Base-by-base conservation (phyloP, 2,329 filamentous ascomycete genomes). In the Sporothrix brunneoviolacea region DNA sequence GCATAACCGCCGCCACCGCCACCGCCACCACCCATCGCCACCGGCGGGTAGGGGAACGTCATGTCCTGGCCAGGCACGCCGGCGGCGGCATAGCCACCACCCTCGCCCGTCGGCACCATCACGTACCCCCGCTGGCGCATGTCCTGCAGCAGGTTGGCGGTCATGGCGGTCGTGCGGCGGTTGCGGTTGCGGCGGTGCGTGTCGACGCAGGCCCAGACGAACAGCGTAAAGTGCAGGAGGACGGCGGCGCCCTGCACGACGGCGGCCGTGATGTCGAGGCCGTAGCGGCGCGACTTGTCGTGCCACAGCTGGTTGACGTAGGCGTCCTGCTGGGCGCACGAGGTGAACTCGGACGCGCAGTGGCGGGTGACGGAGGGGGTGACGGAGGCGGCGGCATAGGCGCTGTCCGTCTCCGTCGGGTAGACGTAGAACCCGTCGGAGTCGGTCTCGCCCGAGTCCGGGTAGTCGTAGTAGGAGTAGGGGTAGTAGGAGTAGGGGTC, bases 181-280 rank as follows among this genome's bases (percentile, higher is more conserved):
- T 4, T 5, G 24, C 24, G 19, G 45, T 51, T 51, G 44, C 21
- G 36, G 32, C 47, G 47, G 44, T 54, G 36, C 16, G 52, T 55
- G 57, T 58, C 55, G 38, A 54, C 51, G 46, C 57, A 57, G 33
- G 54, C 55, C 54, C 50, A 55, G 16, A 56, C 53, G 24, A 58
- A 57, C 12, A 58, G 49, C 28, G 33, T 21, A 49, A 57, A 54
- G 49, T 76, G 71, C 9, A 71, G 70, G 2, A 76, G 52, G 0
- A 76, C 55, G 5, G 71, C 62, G 13, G 76, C 59, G 1, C 71
- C 68, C 51, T 75, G 70, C 8, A 75, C 4, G 4, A 41, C 30
- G 24, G n/a, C 13, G 9, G 37, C n/a, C 12, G 35, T 7, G 22
- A 50, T 2, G n/a, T 24, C 36, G 8, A 52, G 19, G 1, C 27